A percentile compares a stretch with the other conserved stretches of the same genome.
Evolutionary conservation across 306 rosid genomes (phyloP).

Genomic region (Vachellia collinsii): DNA sequence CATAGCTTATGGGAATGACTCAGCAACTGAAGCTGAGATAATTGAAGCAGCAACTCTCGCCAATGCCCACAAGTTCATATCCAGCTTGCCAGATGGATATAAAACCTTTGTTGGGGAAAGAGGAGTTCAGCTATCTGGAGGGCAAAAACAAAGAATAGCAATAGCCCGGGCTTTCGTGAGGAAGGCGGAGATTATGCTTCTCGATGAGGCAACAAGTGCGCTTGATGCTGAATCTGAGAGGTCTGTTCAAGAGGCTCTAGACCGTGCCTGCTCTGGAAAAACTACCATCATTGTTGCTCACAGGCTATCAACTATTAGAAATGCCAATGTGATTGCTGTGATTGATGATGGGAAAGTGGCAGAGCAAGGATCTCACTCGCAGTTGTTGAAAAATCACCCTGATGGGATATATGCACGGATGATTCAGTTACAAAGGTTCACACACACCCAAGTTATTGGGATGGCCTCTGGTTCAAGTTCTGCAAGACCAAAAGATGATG

Average conservation of each 20-base stretch:
- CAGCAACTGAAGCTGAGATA: slow-evolving; percentile 79
- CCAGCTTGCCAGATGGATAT: slow-evolving; percentile 80
- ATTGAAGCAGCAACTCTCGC: slow-evolving; percentile 79
- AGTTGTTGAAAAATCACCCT: slow-evolving; percentile 77
- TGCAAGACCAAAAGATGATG: slow-evolving; percentile 68
- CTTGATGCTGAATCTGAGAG: slow-evolving; percentile 92
- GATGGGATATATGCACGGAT: slow-evolving; percentile 87
- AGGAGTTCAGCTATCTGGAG: slow-evolving; percentile 86
- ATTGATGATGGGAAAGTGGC: slow-evolving; percentile 91
- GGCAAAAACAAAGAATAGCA: slow-evolving; percentile 90
- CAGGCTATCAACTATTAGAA: slow-evolving; percentile 78
- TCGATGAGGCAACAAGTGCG: slow-evolving; percentile 96
- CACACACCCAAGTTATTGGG: slow-evolving; percentile 70
- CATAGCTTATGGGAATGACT: slow-evolving; percentile 85
- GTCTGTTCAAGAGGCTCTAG: slow-evolving; percentile 86
- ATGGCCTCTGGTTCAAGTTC: slow-evolving; percentile 80
- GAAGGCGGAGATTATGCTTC: slow-evolving; percentile 81
- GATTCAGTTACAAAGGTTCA: slow-evolving; percentile 85
- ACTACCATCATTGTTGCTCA: slow-evolving; percentile 90
- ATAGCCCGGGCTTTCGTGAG: slow-evolving; percentile 82
- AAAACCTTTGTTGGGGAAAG: slow-evolving; percentile 87
- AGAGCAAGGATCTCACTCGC: slow-evolving; percentile 92
- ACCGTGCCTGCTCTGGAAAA: slow-evolving; percentile 78
- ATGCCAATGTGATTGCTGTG: slow-evolving; percentile 81
- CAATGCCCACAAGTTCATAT: slow-evolving; percentile 84